These are phyloP conservation scores for Centrapalus pauciflorus DNA, from an alignment of 129 eudicot species.

Conservation along the genomic window DNA sequence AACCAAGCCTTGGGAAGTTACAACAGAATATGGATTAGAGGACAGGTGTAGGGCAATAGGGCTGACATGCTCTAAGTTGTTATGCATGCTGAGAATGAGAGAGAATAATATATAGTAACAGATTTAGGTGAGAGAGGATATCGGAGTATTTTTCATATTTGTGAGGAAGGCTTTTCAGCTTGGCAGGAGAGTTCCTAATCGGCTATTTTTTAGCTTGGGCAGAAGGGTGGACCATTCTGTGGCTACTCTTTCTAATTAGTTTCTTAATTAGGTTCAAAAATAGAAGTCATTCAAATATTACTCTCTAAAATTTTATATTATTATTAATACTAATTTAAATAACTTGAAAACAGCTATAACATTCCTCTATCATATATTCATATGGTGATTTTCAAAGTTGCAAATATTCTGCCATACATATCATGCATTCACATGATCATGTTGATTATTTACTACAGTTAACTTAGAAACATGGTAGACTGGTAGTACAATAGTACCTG, in stretches of 20 bases:
- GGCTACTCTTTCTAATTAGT: background rate
- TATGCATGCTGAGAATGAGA: no score
- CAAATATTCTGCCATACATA: background rate
- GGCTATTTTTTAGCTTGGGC: no score
- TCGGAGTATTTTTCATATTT: no score
- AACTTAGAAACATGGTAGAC: background rate
- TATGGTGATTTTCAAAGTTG: background rate
- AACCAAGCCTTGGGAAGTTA: no score
- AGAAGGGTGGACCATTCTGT: no score
- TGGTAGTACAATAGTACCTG: background rate
- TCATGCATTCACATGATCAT: background rate
- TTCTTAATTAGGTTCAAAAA: background rate
- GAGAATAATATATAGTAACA: no score
- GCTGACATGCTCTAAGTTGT: no score
- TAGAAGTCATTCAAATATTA: background rate
- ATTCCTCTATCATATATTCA: background rate
- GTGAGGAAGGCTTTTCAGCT: no score
- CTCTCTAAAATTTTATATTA: background rate
- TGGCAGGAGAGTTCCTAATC: no score
- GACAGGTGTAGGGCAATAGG: no score
- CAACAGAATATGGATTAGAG: no score
- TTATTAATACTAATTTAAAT: background rate
- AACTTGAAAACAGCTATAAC: background rate
- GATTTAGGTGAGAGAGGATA: no score
- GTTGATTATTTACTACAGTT: background rate